Percentiles rank a stretch among this genome's conserved stretches.
phyloP scores from a whole-genome alignment of 1,139 yeast genomes.

The Meyerozyma athensensis region DNA sequence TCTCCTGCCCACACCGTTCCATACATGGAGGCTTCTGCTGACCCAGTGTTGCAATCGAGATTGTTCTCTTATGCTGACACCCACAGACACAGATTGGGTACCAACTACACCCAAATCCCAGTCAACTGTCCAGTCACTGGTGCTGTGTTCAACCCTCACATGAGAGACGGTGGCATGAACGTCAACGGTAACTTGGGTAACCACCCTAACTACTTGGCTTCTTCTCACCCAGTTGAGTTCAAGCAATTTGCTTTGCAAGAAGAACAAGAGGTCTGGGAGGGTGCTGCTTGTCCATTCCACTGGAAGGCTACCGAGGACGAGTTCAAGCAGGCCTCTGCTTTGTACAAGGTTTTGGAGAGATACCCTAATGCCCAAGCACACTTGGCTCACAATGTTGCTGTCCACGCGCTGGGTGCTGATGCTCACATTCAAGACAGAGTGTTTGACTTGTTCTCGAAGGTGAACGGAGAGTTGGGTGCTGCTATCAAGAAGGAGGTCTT shows the following conservation, averaged over 20 bases:
- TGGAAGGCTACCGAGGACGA: constrained; percentile 73
- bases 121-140: constrained; percentile 62
- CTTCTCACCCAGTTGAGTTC: constrained; percentile 54
- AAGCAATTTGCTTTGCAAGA: constrained; percentile 39
- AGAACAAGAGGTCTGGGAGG: constrained; percentile 83
- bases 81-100: constrained; percentile 60
- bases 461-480: constrained; percentile 56
- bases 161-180: constrained; percentile 84
- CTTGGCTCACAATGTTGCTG: constrained; percentile 79
- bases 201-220: constrained; percentile 73
- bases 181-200: constrained; percentile 84
- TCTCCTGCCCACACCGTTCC: constrained; percentile 84
- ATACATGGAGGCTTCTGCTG: constrained; percentile 79
- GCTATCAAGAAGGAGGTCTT: constrained; percentile 59
- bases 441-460: constrained; percentile 70
- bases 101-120: constrained; percentile 69
- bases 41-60: constrained; percentile 82
- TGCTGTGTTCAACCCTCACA: constrained; percentile 51
- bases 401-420: constrained; percentile 65
- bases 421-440: constrained; percentile 78
- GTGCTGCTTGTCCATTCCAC: constrained; percentile 85
- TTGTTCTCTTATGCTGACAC: constrained; percentile 84
- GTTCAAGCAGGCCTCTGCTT: constrained; percentile 58
- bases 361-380: constrained; percentile 77
- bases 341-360: constrained; percentile 73